Percentiles rank a stretch among this genome's conserved stretches.
Conservation (phyloP, 2,329 filamentous ascomycete genomes). For the Calonectria hawksworthii region DNA sequence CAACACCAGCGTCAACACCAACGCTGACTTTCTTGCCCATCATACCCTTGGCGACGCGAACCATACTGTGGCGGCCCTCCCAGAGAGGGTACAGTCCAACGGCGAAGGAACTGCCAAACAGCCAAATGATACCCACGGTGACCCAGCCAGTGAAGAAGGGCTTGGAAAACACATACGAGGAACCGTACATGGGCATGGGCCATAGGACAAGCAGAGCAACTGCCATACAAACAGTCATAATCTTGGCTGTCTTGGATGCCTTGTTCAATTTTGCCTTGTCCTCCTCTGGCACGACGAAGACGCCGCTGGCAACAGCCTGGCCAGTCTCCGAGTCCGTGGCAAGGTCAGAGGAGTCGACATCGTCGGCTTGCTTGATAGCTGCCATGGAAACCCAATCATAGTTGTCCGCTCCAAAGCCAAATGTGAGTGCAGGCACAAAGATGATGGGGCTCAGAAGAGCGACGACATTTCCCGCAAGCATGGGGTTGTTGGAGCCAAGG, state of each 20-base stretch:
- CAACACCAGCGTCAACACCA: not conserved
- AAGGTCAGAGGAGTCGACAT: not conserved
- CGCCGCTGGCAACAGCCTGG: not conserved
- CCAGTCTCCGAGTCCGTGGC: not conserved
- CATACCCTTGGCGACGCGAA: not conserved
- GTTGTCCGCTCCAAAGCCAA: not conserved
- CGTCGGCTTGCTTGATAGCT: not conserved
- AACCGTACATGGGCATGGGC: slow-evolving; percentile 4
- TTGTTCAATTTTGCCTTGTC: slow-evolving; percentile 4
- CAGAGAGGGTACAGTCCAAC: slow-evolving; percentile 1
- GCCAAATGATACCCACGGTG: not conserved
- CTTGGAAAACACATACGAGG: not conserved
- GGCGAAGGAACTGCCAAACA: not conserved
- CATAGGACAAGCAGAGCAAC: not conserved
- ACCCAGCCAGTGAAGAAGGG: slow-evolving; percentile 2
- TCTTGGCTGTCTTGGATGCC: not conserved
- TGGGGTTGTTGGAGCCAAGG: slow-evolving; percentile 1
- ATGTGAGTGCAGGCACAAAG: not conserved
- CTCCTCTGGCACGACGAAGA: not conserved
- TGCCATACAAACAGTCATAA: not conserved
- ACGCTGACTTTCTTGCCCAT: not conserved
- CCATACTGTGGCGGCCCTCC: not conserved
- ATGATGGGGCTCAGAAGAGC: not conserved
- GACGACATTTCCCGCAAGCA: not conserved
- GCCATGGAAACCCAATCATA: slow-evolving; percentile 5